Evolutionary conservation across 306 rosid species (phyloP), one percentile per base, ranked within the genome.

Genomic region (Erythrophleum fordii): DNA sequence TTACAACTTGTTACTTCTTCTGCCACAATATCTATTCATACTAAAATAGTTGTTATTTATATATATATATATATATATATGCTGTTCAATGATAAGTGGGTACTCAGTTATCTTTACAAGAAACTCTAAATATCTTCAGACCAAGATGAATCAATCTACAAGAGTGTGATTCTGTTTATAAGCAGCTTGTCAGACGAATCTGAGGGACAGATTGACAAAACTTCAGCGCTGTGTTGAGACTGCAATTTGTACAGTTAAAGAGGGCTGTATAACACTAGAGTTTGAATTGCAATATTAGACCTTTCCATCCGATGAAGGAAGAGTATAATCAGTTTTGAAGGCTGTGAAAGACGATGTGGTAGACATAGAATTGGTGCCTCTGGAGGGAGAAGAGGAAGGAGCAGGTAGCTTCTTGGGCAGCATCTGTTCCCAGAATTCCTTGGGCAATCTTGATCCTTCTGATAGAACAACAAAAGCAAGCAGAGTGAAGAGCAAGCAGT

Each of bases 331-430:
- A 23, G 84, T 76, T 75, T 83, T 65, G 23, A 79, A 55, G 20
- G 89, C 60, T 41, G 89, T 48, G 20, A 87, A 84, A 48, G 94
- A 88, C 6, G 94, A 88, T 5, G 90, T 79, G 0, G 69, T 37
- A 13, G 86, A 42, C 13, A 84, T 84, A 5, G 90, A 87, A 71
- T 91, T 91, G 0, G 97, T 90, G 84, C 98, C 97, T 87, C 77
- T 83, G 13, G 97, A 95, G 10, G 98, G 98, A 29, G 98, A 87
- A 8, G 98, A 95, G n/a, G 93, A 79, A 78, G 93, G 97, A 76
- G 91, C 77, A 17, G 94, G 95, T 2, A 90, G 91, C 95, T 89
- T 92, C 95, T 95, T 95, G 0, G 97, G 98, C 81, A 95, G 85
- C 98, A 92, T 95, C 67, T 92, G 97, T 37, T 91, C 84, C 91